Evolutionary conservation across 2,329 filamentous ascomycete species (phyloP).

Genomic region (Colletotrichum sublineola): DNA sequence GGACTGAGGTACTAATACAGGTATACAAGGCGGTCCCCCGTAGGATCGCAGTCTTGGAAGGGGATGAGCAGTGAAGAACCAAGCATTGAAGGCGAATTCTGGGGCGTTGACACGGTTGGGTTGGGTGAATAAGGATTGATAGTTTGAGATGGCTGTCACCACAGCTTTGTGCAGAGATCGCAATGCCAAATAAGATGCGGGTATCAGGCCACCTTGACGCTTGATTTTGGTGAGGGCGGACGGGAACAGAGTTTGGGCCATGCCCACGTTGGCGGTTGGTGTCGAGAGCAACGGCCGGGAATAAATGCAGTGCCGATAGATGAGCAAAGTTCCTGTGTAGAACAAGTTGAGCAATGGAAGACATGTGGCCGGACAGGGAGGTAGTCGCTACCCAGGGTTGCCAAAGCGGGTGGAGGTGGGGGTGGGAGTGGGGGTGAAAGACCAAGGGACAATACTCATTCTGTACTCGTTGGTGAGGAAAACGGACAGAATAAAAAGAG

Average conservation of each 20-base stretch:
- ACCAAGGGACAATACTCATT: background rate
- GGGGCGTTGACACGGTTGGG: conserved; percentile 4
- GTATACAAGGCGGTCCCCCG: too few relatives aligned
- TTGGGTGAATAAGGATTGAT: conserved; percentile 20
- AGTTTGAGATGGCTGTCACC: conserved; percentile 40
- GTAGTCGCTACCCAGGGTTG: background rate
- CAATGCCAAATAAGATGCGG: conserved; percentile 37
- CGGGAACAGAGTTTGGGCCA: conserved; percentile 30
- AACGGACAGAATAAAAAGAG: conserved; percentile 23
- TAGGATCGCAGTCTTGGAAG: background rate
- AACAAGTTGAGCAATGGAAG: conserved; percentile 15
- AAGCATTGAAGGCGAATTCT: background rate
- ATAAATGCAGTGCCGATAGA: conserved; percentile 22
- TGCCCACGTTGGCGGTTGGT: conserved; percentile 15
- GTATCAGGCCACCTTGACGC: conserved; percentile 36
- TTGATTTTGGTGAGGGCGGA: conserved; percentile 13
- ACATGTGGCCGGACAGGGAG: conserved; percentile 38
- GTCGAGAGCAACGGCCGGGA: conserved; percentile 36
- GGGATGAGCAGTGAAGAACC: background rate
- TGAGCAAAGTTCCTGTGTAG: conserved; percentile 37
- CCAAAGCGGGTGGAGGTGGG: background rate
- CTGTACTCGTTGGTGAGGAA: background rate
- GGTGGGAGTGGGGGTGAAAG: background rate
- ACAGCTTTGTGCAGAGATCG: conserved; percentile 38
- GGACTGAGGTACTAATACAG: too few relatives aligned